Base-by-base conservation (phyloP, 441 rosid genomes). In the Corymbia calophylla region DNA sequence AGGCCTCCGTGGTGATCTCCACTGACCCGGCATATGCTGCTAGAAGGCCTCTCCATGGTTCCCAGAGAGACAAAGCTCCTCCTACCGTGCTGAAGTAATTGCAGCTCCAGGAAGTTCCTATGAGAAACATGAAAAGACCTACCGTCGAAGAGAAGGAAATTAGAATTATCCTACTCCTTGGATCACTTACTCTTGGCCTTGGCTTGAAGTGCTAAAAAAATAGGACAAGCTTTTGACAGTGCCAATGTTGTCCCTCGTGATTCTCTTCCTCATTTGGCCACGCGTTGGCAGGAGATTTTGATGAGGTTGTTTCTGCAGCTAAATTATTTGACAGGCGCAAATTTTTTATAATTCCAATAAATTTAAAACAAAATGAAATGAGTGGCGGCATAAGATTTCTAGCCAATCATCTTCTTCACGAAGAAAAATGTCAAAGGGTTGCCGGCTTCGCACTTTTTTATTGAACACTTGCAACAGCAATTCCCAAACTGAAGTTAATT, bases 11-110 rank as follows among this genome's bases (percentile, higher is more conserved):
- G 53, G 39, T 54, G 89, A 84, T 82, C 88, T 89, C 89, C 86
- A 70, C 39, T 70, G 64, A 51, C 70, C 32, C 32, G 68, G 51
- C 73, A 35, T 35, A 49, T 25, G 48, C 89, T 47, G 25, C 81
- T 58, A 23, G 86, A 90, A 44, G 86, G 32, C 58, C 84, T 88
- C 53, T 90, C 91, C 90, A 89, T 89, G 19, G 49, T 88, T 85
- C 87, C 91, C 88, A 88, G 25, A 54, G n/a, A 53, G 73, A 25
- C 60, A 44, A 89, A 62, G 60, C 87, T 60, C 60, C 86, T 23
- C 49, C 53, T 54, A 47, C 53, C 31, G 44, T 68, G 85, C 27
- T 64, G 77, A 88, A 82, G 84, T 84, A 73, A 77, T 27, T 55
- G 84, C 86, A 49, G 82, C 39, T 44, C 87, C 86, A 39, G 55